Evolutionary conservation across 345 rosid genomes (phyloP), one percentile per base, ranked within the genome.

Genomic region (Rhodamnia argentea): DNA sequence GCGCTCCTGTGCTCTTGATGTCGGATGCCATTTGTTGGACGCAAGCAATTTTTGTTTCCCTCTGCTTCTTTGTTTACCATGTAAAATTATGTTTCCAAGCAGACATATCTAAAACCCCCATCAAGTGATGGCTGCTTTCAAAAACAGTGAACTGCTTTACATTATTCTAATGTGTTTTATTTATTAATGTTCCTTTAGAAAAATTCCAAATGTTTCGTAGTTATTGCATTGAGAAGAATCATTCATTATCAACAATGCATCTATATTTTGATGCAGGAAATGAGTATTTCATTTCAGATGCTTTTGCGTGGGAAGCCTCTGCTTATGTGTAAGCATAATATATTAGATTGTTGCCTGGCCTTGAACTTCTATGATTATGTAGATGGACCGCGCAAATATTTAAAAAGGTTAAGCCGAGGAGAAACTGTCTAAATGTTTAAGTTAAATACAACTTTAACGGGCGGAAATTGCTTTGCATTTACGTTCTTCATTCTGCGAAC

Each of bases 221-320:
- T 32, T 70, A 16, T 16, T 20, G 23, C 78, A 29, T 32, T 29
- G 78, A 18, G 47, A 70, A 32, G 78, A 70, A 70, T 70, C 3
- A 32, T 70, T 70, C 32, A 18, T 70, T 14, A 18, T 32, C 78
- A 32, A 70, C 78, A 70, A 88, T 92, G 93, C 95, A 91, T 92
- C 90, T 93, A 87, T 92, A 91, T 95, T 91, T 95, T 94, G 86
- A 89, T 92, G 95, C 95, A 91, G 95, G 98, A 85, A 85, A 82
- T 88, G 89, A 89, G 60, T 89, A 52, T 81, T 88, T 89, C 89
- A 87, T 87, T 94, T 92, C 91, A 88, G 91, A 88, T 90, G 92
- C 91, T 88, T 89, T 92, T 90, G 90, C 93, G 87, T 90, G 86
- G 88, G 91, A 91, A 92, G 93, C 93, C 90, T 89, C 88, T 90